Percentiles rank a stretch among this genome's conserved stretches.
These are phyloP conservation scores for Torrubiellomyces zombiae DNA, from an alignment of 2,329 filamentous ascomycete genomes.

Conservation along the genomic window DNA sequence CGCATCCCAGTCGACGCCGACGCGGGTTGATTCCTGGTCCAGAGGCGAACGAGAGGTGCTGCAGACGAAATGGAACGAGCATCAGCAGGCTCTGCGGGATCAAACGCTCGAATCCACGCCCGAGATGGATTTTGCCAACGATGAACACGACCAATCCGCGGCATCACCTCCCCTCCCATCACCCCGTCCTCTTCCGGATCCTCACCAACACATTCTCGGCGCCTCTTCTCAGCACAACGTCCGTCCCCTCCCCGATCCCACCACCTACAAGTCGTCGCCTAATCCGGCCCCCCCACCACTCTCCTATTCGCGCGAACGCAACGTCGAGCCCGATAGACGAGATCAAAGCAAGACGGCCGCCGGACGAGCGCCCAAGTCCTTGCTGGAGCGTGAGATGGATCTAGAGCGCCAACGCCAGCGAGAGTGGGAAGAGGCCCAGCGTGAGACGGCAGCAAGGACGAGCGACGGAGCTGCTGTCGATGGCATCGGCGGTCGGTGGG, in stretches of 20 bases:
- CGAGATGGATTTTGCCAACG: not conserved
- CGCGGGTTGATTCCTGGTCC: slow-evolving; percentile 46
- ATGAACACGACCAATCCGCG: not conserved
- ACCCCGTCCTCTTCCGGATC: slow-evolving; percentile 27
- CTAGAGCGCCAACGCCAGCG: slow-evolving; percentile 58
- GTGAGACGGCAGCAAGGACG: slow-evolving; percentile 40
- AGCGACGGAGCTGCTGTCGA: slow-evolving; percentile 36
- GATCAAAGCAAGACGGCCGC: slow-evolving; percentile 38
- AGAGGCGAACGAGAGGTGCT: slow-evolving; percentile 48
- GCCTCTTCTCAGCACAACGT: slow-evolving; percentile 17
- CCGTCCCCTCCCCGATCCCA: slow-evolving; percentile 38
- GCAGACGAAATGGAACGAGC: slow-evolving; percentile 32
- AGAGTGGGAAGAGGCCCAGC: slow-evolving; percentile 66
- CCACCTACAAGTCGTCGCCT: slow-evolving; percentile 13
- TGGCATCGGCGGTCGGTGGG: slow-evolving; percentile 52
- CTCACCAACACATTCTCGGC: slow-evolving; percentile 15
- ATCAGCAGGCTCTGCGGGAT: slow-evolving; percentile 18
- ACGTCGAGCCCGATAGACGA: slow-evolving; percentile 44
- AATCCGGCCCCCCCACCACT: slow-evolving; percentile 21
- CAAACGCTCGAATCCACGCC: slow-evolving; percentile 10
- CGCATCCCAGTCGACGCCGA: slow-evolving; percentile 10
- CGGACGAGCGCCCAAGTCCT: slow-evolving; percentile 49
- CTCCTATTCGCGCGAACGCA: slow-evolving; percentile 33
- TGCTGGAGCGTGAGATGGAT: slow-evolving; percentile 69
- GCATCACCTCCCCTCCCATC: slow-evolving; percentile 6